Evolutionary conservation across 768 basidiomycete genomes (phyloP).

Genomic region (Cantharellus cinnabarinus): DNA sequence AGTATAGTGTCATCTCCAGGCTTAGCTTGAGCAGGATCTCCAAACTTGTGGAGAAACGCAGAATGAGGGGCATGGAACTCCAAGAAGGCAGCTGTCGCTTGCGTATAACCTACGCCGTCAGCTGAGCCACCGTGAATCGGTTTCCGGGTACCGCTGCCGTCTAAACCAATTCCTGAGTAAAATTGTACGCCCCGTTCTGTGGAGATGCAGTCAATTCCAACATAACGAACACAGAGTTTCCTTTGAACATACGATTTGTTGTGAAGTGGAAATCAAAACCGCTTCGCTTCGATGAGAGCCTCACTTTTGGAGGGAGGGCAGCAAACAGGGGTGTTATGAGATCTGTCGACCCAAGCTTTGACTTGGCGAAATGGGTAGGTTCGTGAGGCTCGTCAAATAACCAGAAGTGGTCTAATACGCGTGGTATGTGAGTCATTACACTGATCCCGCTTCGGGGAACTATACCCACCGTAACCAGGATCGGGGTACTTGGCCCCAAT

Average conservation of each 20-base stretch:
- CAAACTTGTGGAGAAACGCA: slow-evolving; percentile 32
- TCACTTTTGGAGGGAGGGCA: slow-evolving; percentile 25
- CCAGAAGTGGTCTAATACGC: slow-evolving; percentile 19
- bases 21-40: slow-evolving; percentile 26
- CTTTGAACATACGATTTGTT: slow-evolving; percentile 39
- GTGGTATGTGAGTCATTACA: not conserved
- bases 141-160: slow-evolving; percentile 37
- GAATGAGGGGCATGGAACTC: slow-evolving; percentile 49
- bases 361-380: slow-evolving; percentile 28
- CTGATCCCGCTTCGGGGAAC: not conserved
- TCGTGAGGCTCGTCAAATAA: slow-evolving; percentile 22
- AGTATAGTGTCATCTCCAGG: slow-evolving; percentile 40
- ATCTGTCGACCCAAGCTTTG: not conserved
- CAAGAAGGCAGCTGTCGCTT: slow-evolving; percentile 42
- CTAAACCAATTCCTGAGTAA: slow-evolving; percentile 40
- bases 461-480: slow-evolving; percentile 36
- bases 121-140: slow-evolving; percentile 49
- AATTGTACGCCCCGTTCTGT: slow-evolving; percentile 58
- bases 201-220: too few relatives aligned
- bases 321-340: slow-evolving; percentile 19
- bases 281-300: slow-evolving; percentile 33
- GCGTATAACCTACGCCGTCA: slow-evolving; percentile 37
- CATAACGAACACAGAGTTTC: not conserved
- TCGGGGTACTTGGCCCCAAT: slow-evolving; percentile 40
- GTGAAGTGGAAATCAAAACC: slow-evolving; percentile 42